These are phyloP conservation scores for Glarea lozoyensis DNA, from an alignment of 495 filamentous ascomycete species.

Conservation along the genomic window DNA sequence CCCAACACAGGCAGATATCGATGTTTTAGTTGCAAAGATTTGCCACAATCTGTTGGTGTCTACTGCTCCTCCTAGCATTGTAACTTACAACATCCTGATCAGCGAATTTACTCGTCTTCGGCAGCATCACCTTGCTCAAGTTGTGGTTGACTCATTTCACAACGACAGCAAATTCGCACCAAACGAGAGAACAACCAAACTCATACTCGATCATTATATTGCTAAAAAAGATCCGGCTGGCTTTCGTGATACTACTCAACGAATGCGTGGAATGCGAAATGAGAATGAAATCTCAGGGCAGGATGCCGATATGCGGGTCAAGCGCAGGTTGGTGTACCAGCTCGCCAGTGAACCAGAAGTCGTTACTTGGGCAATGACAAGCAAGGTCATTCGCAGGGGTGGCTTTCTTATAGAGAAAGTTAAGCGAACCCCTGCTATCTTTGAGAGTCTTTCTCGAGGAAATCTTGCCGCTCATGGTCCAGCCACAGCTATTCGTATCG, in stretches of 20 bases:
- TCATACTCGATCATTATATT: slow-evolving; percentile 47
- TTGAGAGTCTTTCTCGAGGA: slow-evolving; percentile 14
- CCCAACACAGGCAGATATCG: slow-evolving; percentile 4
- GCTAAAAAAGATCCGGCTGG: slow-evolving; percentile 27
- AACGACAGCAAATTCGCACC: slow-evolving; percentile 35
- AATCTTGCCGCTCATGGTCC: slow-evolving; percentile 5
- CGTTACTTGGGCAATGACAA: slow-evolving; percentile 9
- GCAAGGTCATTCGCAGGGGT: slow-evolving; percentile 11
- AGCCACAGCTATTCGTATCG: slow-evolving; percentile 7
- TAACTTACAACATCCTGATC: slow-evolving; percentile 62
- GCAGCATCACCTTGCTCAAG: slow-evolving; percentile 39
- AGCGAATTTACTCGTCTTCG: slow-evolving; percentile 42
- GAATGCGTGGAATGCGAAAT: slow-evolving; percentile 32
- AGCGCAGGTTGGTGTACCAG: not conserved
- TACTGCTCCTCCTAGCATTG: slow-evolving; percentile 44
- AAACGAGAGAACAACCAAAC: slow-evolving; percentile 43
- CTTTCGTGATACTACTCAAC: slow-evolving; percentile 29
- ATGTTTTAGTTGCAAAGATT: slow-evolving; percentile 43
- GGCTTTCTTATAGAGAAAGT: slow-evolving; percentile 7
- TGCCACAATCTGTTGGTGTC: slow-evolving; percentile 58
- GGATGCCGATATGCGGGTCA: slow-evolving; percentile 10
- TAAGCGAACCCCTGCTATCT: slow-evolving; percentile 11
- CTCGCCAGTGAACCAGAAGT: not conserved
- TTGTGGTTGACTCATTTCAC: slow-evolving; percentile 45
- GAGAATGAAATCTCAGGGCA: too few relatives aligned